phyloP scores from a whole-genome alignment of 768 basidiomycete species.

The Collybia mongolica region DNA sequence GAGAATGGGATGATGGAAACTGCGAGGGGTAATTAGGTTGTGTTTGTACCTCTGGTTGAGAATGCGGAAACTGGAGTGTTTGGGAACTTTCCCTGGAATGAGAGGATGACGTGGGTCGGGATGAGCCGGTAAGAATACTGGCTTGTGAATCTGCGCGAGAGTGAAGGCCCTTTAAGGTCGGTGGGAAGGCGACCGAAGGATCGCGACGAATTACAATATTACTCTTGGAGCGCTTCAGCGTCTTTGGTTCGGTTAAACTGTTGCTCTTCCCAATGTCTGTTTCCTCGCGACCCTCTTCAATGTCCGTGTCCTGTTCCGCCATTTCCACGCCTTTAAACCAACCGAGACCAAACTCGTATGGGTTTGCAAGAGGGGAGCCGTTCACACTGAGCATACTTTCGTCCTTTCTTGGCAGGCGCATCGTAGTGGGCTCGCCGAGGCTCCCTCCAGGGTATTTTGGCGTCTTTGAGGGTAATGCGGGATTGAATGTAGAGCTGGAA shows the following conservation, averaged over 20 bases:
- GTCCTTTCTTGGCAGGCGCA: conserved; percentile 69
- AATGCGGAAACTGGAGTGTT: conserved; percentile 19
- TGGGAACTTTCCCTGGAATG: conserved; percentile 47
- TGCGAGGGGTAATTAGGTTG: conserved; percentile 18
- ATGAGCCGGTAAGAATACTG: conserved; percentile 39
- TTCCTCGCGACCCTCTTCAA: conserved; percentile 24
- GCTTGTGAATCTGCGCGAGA: conserved; percentile 54
- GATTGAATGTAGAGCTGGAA: conserved; percentile 71
- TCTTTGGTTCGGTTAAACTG: conserved; percentile 21
- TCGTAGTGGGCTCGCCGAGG: conserved; percentile 31
- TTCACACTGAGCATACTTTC: conserved; percentile 82
- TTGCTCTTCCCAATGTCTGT: conserved; percentile 20
- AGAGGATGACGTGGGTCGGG: conserved; percentile 32
- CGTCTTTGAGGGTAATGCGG: conserved; percentile 56
- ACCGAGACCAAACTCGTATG: conserved; percentile 63
- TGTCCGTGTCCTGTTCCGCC: conserved; percentile 32
- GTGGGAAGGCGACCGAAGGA: conserved; percentile 41
- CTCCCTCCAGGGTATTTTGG: conserved; percentile 45
- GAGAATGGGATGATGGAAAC: conserved; percentile 23
- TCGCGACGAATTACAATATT: conserved; percentile 63
- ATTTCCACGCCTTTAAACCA: conserved; percentile 51
- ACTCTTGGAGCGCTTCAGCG: conserved; percentile 49
- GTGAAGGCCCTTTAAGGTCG: conserved; percentile 28
- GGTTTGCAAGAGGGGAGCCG: conserved; percentile 80
- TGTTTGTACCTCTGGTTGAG: conserved; percentile 12